Evolutionary conservation across 2,329 filamentous ascomycete genomes (phyloP), one percentile per base, ranked within the genome.

Genomic region (Thielaviopsis populi): DNA sequence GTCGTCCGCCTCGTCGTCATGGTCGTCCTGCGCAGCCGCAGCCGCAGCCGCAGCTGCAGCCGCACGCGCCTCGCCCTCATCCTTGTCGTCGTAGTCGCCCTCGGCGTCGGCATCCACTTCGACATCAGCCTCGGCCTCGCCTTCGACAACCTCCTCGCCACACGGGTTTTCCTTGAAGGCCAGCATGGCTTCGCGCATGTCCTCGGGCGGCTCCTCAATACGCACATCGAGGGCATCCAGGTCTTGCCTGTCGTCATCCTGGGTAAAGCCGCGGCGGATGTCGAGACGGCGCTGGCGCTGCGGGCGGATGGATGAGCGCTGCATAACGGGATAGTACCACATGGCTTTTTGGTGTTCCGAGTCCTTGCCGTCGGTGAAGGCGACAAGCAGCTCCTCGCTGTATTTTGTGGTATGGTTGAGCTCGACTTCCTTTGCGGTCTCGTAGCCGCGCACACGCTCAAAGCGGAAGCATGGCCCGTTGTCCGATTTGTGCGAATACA

Each of bases 321-420:
- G 83, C 74, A 87, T 81, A 67, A 87, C 78, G 3, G 85, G 85
- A 69, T 87, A 87, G 73, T 86, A 87, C 72, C 84, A 86, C 13
- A 80, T 81, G 6, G 79, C 84, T 71, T 81, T 82, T 37, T 56
- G 53, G 10, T 17, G 73, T 61, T 78, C 77, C 67, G 79, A 76
- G 59, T 73, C 69, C 27, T 73, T 78, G 67, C 80, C 79, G 67
- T 83, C 79, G 68, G 82, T 78, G 69, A 80, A 79, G 2, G 81
- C 78, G 33, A 87, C 73, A 64, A 85, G 77, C 41, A 87, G 75
- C 72, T 87, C 83, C 67, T 86, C 79, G 67, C 80, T 77, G 71
- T 85, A 87, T 73, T 86, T 86, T 63, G 78, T 80, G 46, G 77
- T 71, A 69, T 82, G 78, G 67, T 80, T 77, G 56, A 81, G 74